Percentiles rank a stretch among this genome's conserved stretches.
Conservation (phyloP, 768 basidiomycete species). For the Panus rudis region DNA sequence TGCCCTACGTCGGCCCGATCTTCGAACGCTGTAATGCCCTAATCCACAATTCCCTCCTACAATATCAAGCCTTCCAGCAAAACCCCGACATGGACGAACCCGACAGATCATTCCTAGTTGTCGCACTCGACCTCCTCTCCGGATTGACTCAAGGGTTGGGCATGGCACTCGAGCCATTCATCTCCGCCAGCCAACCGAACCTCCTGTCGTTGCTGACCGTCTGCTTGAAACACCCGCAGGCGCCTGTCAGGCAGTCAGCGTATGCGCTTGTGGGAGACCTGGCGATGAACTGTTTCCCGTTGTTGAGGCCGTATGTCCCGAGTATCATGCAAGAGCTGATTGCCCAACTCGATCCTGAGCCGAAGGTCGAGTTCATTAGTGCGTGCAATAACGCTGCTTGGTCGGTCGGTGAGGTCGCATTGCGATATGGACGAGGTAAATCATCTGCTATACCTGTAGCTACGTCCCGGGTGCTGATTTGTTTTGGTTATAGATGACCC, state of each 20-base stretch:
- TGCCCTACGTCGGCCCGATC: conserved; percentile 82
- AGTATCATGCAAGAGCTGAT: conserved; percentile 88
- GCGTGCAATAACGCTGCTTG: conserved; percentile 99
- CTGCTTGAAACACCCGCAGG: conserved; percentile 93
- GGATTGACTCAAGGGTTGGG: conserved; percentile 94
- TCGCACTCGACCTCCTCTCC: conserved; percentile 93
- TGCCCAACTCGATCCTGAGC: conserved; percentile 86
- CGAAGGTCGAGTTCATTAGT: conserved; percentile 88
- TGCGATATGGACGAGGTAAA: conserved; percentile 79
- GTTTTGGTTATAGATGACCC: conserved; percentile 47
- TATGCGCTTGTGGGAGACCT: conserved; percentile 98
- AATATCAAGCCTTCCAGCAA: conserved; percentile 84
- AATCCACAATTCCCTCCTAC: conserved; percentile 73
- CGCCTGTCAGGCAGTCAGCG: conserved; percentile 91
- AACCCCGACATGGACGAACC: conserved; percentile 91
- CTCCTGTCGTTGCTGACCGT: conserved; percentile 76
- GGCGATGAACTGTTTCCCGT: conserved; percentile 89
- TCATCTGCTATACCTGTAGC: neutral
- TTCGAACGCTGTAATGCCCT: conserved; percentile 88
- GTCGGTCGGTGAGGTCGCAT: conserved; percentile 97
- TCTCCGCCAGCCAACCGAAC: conserved; percentile 64
- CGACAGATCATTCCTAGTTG: conserved; percentile 95
- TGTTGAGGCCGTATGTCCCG: conserved; percentile 81
- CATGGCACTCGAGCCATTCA: conserved; percentile 64
- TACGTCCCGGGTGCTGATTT: neutral